Conservation (phyloP, 768 basidiomycete genomes). For the Agrocybe pediades region DNA sequence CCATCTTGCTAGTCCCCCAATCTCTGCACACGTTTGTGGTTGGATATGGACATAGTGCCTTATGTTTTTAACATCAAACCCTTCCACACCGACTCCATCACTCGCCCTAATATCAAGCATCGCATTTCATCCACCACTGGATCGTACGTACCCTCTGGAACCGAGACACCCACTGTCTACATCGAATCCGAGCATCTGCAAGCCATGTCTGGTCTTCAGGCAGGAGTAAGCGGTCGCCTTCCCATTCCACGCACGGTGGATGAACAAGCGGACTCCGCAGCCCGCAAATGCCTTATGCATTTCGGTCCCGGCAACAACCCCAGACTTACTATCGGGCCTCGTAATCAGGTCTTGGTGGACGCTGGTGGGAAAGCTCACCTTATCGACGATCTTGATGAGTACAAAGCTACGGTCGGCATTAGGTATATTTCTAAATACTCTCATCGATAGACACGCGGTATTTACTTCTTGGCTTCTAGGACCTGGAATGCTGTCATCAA, state of each 20-base stretch:
- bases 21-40: conserved; percentile 84
- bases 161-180: conserved; percentile 74
- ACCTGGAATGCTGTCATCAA: conserved; percentile 85
- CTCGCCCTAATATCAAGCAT: conserved; percentile 80
- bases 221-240: conserved; percentile 55
- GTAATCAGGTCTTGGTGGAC: conserved; percentile 89
- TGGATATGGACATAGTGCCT: conserved; percentile 82
- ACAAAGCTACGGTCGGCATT: conserved; percentile 67
- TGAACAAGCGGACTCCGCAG: conserved; percentile 86
- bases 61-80: conserved; percentile 86
- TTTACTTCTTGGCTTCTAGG: conserved; percentile 28
- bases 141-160: conserved; percentile 75
- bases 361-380: conserved; percentile 85
- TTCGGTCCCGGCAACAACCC: conserved; percentile 85
- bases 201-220: conserved; percentile 40
- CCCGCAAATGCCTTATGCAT: conserved; percentile 82
- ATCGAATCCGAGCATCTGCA: conserved; percentile 58
- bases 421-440: conserved; percentile 35
- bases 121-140: conserved; percentile 80
- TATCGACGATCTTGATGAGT: conserved; percentile 80
- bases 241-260: conserved; percentile 79
- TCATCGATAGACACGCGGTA: neutral
- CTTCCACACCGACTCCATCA: conserved; percentile 77
- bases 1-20: conserved; percentile 59
- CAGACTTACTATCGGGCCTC: conserved; percentile 76